A percentile compares a stretch with the other conserved stretches of the same genome.
phyloP scores from a whole-genome alignment of 176 grass and related monocot genomes.

The Bonia amplexicaulis region DNA sequence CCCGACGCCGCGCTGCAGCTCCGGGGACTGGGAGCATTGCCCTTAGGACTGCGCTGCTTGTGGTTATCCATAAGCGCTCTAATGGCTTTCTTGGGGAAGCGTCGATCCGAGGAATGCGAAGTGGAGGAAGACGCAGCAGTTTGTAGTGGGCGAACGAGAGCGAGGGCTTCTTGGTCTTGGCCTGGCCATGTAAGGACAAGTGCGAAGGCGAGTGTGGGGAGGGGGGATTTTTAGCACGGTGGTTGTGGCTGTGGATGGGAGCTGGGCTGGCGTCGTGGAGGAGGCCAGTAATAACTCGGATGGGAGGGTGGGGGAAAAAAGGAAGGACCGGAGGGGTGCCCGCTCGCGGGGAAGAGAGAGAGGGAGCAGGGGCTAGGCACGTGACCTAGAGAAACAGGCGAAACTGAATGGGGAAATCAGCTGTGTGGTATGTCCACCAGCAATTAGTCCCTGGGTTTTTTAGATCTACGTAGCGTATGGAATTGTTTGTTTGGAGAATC shows the following conservation, averaged over 20 bases:
- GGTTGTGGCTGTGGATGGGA: background rate
- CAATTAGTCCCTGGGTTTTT: no score
- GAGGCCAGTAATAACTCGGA: background rate
- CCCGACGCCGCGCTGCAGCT: constrained; percentile 4
- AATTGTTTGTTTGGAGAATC: no score
- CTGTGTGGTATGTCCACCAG: no score
- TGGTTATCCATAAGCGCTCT: constrained; percentile 35
- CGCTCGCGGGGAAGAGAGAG: no score
- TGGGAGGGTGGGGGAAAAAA: background rate
- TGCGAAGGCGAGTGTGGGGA: background rate
- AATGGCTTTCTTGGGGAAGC: background rate
- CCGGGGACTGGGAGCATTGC: constrained; percentile 14
- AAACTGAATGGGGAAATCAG: no score
- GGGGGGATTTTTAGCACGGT: constrained; percentile 6
- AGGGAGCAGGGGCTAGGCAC: no score
- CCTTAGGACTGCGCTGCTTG: background rate
- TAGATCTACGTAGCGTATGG: no score
- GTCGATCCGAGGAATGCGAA: background rate
- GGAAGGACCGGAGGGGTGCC: background rate
- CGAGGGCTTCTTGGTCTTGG: background rate
- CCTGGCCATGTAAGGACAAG: constrained; percentile 36
- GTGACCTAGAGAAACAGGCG: no score
- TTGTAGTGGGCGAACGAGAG: background rate
- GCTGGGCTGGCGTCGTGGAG: background rate
- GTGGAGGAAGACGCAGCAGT: background rate